Base-by-base conservation (phyloP, 371 early-diverging fungal species). In the Mycotypha africana region DNA sequence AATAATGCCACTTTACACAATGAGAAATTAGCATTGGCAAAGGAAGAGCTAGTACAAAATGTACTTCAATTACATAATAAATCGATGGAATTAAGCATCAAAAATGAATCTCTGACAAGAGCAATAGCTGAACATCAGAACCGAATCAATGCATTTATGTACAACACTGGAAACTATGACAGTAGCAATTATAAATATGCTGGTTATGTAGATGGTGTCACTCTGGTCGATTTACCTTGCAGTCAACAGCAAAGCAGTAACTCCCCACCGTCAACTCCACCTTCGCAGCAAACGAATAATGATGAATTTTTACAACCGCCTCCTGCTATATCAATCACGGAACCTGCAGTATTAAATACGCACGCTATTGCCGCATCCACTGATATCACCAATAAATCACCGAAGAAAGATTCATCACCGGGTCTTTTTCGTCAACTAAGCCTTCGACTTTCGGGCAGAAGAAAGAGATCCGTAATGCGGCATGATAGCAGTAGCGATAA, bases 401-500 rank as follows among this genome's bases (percentile, higher is more conserved):
- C n/a, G n/a, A n/a, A n/a, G n/a, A n/a, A n/a, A n/a, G n/a, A n/a
- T n/a, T 21, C 25, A 20, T 46, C 51, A 22, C 45, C 44, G 4
- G 49, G 58, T 8, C 24, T 58, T 0, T 58, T 58, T 41, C 38
- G 58, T 24, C 52, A 58, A 40, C 26, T 58, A 8, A 52, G 52
- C 24, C 45, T 47, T 17, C 43, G 53, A 15, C 21, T 58, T 2
- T 56, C 57, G 14, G 37, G 25, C 6, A 32, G 47, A 37, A 51
- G 38, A 26, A 35, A 42, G 42, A 55, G 54, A 34, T n/a, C n/a
- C 54, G 35, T 15, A 4, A 37, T 7, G 47, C 37, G 38, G 31
- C 21, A 7, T 14, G 35, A 15, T 8, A 34, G 2, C 43, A 35
- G 4, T 23, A 19, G n/a, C n/a, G n/a, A n/a, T n/a, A n/a, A n/a